Evolutionary conservation across 768 basidiomycete species (phyloP).

Genomic region (Cubamyces sp.): DNA sequence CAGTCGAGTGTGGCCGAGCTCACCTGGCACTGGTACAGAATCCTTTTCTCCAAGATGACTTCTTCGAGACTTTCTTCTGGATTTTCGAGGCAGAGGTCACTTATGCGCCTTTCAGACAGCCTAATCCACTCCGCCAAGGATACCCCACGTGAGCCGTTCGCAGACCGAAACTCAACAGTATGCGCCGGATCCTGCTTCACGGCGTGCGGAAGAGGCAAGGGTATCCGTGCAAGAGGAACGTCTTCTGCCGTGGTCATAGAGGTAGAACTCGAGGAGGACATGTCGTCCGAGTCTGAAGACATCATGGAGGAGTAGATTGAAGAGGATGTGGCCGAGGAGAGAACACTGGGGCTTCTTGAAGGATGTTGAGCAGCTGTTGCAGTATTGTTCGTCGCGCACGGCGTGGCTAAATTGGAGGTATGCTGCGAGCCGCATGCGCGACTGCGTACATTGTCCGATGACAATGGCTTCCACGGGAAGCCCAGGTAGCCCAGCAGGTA

Average conservation of each 20-base stretch:
- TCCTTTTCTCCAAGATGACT: neutral
- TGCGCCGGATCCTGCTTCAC: neutral
- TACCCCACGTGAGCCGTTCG: neutral
- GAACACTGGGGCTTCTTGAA: neutral
- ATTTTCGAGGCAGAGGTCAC: neutral
- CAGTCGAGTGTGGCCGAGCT: neutral
- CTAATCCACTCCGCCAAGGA: constrained; percentile 11
- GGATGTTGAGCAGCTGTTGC: no score
- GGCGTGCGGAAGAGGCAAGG: constrained; percentile 8
- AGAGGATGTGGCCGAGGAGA: neutral
- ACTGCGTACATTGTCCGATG: neutral
- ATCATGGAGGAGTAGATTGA: neutral
- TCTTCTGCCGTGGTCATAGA: neutral
- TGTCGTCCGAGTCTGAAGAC: neutral
- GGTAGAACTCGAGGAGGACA: neutral
- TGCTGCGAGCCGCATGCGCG: neutral
- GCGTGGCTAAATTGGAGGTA: no score
- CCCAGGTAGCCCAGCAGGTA: neutral
- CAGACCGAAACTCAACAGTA: neutral
- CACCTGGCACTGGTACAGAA: constrained; percentile 18
- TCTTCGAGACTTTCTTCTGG: constrained; percentile 13
- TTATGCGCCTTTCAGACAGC: constrained; percentile 9
- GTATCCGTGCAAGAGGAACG: neutral
- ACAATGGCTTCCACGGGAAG: neutral
- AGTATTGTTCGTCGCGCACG: neutral